Percentiles rank a stretch among this genome's conserved stretches.
Conservation (phyloP, 768 basidiomycete genomes). For the Boletus reticuloceps region DNA sequence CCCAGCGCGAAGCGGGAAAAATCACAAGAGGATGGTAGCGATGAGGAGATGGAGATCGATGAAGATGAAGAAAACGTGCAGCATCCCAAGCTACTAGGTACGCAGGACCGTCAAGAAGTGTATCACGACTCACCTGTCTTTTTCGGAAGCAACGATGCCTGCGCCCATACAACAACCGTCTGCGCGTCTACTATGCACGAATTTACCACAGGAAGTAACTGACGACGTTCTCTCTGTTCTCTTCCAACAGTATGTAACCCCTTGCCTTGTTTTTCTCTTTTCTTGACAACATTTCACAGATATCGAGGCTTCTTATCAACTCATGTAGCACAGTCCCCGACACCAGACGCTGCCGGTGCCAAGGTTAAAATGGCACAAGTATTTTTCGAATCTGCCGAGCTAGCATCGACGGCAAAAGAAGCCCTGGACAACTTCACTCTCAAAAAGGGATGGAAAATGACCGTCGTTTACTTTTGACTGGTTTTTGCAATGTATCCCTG, state of each 20-base stretch:
- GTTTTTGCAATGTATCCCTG: conserved; percentile 11
- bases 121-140: conserved; percentile 12
- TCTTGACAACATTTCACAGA: conserved; percentile 38
- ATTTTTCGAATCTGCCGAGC: conserved; percentile 69
- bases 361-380: conserved; percentile 81
- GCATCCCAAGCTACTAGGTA: conserved; percentile 44
- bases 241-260: conserved; percentile 80
- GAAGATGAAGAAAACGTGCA: conserved; percentile 71
- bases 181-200: conserved; percentile 70
- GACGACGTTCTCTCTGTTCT: conserved; percentile 82
- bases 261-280: neutral
- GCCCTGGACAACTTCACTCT: conserved; percentile 83
- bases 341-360: conserved; percentile 60
- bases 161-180: conserved; percentile 53
- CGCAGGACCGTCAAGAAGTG: conserved; percentile 27
- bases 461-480: conserved; percentile 60
- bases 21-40: conserved; percentile 56
- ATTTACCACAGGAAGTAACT: conserved; percentile 88
- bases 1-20: conserved; percentile 68
- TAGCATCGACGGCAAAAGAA: conserved; percentile 75
- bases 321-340: conserved; percentile 66
- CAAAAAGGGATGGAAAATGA: conserved; percentile 85
- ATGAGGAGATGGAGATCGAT: conserved; percentile 94
- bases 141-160: conserved; percentile 39
- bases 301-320: conserved; percentile 80